Evolutionary conservation across 2,329 filamentous ascomycete species (phyloP), one percentile per base, ranked within the genome.

Genomic region (Cladophialophora yegresii): DNA sequence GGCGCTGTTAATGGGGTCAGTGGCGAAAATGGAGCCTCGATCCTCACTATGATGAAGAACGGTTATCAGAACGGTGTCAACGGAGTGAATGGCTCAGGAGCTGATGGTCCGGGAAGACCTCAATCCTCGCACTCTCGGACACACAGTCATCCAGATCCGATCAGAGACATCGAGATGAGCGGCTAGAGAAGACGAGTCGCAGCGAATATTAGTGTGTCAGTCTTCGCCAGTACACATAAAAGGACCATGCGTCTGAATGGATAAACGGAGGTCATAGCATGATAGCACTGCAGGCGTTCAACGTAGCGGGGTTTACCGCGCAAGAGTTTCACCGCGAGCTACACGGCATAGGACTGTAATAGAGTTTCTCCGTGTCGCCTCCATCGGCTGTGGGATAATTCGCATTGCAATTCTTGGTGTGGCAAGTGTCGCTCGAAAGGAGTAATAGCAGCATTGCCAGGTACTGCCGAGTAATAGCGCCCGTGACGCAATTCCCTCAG

Each of bases 1-100:
- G 45, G 45, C 73, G 75, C 57, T 26, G 75, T 72, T 0, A 65
- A 65, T 30, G 61, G 61, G 2, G 65, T 76, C 9, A 72, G 76
- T 66, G 71, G 67, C n/a, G 69, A 73, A 49, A 61, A 50, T 54
- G 56, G 67, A 12, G 58, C 63, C n/a, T 64, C 67, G 16, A 65
- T 67, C 50, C 56, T 67, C 13, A 54, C 51, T 26, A 67, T 67
- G 63, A 67, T 69, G 62, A 64, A 63, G 62, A 64, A 67, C 23
- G 63, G 58, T n/a, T 57, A 61, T 22, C 59, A 58, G 36, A 67
- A 69, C 36, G 67, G 67, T 36, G 47, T 54, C 23, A 66, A 66
- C 47, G 65, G 65, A 9, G 51, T 63, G 1, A 69, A 69, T 30
- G 67, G 67, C 13, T 33, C 59, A 32, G 33, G 57, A 13, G 36